Conservation (phyloP, 768 basidiomycete genomes). For the Boletus bicolor region DNA sequence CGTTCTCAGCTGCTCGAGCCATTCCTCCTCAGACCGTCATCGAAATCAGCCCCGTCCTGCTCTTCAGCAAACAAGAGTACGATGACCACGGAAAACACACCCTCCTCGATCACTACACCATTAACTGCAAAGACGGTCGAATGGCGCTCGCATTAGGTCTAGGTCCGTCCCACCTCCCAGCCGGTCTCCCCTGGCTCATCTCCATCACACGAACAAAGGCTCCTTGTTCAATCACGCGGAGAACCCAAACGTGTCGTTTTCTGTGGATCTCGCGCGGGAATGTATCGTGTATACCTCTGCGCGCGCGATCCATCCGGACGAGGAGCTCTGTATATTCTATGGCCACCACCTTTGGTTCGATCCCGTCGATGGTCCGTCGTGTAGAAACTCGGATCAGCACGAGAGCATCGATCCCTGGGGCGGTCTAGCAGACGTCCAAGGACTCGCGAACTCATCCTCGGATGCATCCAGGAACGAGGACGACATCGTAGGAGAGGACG, state of each 20-base stretch:
- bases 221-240: slow-evolving; percentile 80
- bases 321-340: slow-evolving; percentile 81
- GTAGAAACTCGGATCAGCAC: not conserved
- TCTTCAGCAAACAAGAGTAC: slow-evolving; percentile 72
- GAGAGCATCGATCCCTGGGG: slow-evolving; percentile 6
- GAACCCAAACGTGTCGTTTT: slow-evolving; percentile 67
- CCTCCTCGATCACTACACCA: slow-evolving; percentile 70
- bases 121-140: slow-evolving; percentile 67
- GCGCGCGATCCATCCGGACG: slow-evolving; percentile 50
- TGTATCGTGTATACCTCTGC: slow-evolving; percentile 62
- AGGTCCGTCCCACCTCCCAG: slow-evolving; percentile 41
- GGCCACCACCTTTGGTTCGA: slow-evolving; percentile 66
- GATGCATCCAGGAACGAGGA: slow-evolving; percentile 37
- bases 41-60: slow-evolving; percentile 83
- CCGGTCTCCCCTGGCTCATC: not conserved
- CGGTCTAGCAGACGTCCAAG: slow-evolving; percentile 7
- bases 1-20: slow-evolving; percentile 15
- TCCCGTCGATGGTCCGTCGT: slow-evolving; percentile 30
- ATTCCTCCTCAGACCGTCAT: slow-evolving; percentile 58
- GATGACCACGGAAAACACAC: slow-evolving; percentile 59
- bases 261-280: slow-evolving; percentile 48
- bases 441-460: not conserved
- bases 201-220: slow-evolving; percentile 35
- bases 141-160: slow-evolving; percentile 80
- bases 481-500: slow-evolving; percentile 51